These are phyloP conservation scores for Pichia cactophila DNA, from an alignment of 1,139 yeast species.

Conservation along the genomic window DNA sequence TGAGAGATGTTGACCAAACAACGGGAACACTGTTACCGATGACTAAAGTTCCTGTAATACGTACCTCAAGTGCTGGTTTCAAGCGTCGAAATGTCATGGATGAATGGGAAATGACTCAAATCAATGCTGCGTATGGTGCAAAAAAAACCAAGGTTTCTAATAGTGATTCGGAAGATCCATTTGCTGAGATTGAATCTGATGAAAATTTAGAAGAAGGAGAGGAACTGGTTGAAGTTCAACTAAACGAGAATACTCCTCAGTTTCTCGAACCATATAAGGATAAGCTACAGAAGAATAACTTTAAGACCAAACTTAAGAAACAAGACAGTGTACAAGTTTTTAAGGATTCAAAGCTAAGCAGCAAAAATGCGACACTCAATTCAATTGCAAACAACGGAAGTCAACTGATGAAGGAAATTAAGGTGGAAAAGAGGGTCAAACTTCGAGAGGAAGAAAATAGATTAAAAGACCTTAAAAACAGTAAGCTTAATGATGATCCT, in stretches of 20 bases:
- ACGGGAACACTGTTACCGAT: constrained; percentile 42
- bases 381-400: constrained; percentile 79
- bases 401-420: constrained; percentile 52
- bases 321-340: background rate
- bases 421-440: constrained; percentile 49
- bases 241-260: constrained; percentile 61
- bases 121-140: constrained; percentile 27
- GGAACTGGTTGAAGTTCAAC: constrained; percentile 63
- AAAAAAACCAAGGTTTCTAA: constrained; percentile 15
- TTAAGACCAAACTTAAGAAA: background rate
- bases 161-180: constrained; percentile 35
- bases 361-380: constrained; percentile 38
- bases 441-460: constrained; percentile 39
- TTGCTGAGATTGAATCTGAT: constrained; percentile 28
- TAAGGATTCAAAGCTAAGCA: background rate
- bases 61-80: constrained; percentile 1
- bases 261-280: constrained; percentile 53
- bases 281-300: background rate
- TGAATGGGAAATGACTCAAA: constrained; percentile 80
- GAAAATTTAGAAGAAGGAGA: constrained; percentile 36
- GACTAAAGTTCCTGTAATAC: background rate
- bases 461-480: constrained; percentile 26
- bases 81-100: constrained; percentile 75
- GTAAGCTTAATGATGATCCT: constrained; percentile 39
- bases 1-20: constrained; percentile 69